A percentile compares a stretch with the other conserved stretches of the same genome.
Conservation (phyloP, 345 rosid genomes). For the Cardiospermum halicacabum region DNA sequence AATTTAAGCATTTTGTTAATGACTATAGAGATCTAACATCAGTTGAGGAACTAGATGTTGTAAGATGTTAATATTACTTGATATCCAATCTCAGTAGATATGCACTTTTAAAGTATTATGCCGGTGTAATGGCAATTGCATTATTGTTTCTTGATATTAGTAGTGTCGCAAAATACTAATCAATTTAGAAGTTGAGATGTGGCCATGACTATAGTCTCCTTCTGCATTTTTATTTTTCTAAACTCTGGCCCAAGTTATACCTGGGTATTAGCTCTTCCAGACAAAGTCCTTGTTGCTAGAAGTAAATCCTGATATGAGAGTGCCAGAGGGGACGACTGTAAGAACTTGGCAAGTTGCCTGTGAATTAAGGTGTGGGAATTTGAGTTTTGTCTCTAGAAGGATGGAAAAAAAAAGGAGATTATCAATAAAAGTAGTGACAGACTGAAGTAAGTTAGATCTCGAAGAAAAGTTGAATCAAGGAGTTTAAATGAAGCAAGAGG, state of each 20-base stretch:
- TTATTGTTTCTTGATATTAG: background rate
- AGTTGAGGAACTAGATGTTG: conserved; percentile 1
- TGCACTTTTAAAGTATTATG: background rate
- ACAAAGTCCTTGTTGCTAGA: background rate
- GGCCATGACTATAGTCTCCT: background rate
- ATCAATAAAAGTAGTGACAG: background rate
- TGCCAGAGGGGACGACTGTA: conserved; percentile 2
- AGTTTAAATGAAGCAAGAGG: background rate
- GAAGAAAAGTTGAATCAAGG: conserved; percentile 4
- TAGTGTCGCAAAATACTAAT: background rate
- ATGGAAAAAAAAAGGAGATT: background rate
- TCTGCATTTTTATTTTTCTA: background rate
- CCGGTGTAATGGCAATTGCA: background rate
- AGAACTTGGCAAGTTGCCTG: background rate
- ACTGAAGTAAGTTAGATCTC: background rate
- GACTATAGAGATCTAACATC: background rate
- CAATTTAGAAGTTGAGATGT: conserved; percentile 2
- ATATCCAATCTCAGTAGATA: background rate
- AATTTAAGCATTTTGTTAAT: conserved; percentile 5
- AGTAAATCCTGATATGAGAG: background rate
- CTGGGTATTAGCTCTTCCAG: background rate
- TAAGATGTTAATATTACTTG: background rate
- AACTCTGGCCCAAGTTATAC: background rate
- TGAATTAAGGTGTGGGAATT: background rate
- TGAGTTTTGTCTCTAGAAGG: background rate